phyloP scores from a whole-genome alignment of 2,329 filamentous ascomycete genomes.

The Ophiocordyceps camponoti-rufipedis region DNA sequence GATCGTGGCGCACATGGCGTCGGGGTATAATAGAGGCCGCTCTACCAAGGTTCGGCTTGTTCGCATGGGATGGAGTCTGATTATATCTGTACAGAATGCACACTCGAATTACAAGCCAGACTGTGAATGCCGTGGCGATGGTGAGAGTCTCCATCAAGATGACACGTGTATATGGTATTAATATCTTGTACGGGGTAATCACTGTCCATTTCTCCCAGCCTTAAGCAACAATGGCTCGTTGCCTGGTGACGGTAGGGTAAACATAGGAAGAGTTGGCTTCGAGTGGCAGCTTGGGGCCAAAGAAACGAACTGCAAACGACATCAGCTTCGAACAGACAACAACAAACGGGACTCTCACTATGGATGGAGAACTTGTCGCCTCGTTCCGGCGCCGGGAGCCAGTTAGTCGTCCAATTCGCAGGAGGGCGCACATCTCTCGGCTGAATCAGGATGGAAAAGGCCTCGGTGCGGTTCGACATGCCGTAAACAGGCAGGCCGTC shows the following conservation, averaged over 20 bases:
- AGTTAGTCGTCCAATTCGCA: conserved; percentile 8
- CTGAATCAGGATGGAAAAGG: conserved; percentile 12
- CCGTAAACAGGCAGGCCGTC: conserved; percentile 6
- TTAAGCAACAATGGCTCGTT: not conserved
- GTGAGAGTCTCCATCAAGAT: not conserved
- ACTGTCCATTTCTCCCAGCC: too few species aligned
- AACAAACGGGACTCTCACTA: not conserved
- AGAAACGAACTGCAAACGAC: not conserved
- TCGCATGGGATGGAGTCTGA: not conserved
- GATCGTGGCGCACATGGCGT: too few species aligned
- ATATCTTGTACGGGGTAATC: not conserved
- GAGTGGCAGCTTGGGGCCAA: not conserved
- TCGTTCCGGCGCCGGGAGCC: not conserved
- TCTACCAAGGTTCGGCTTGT: not conserved
- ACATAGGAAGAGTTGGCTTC: not conserved
- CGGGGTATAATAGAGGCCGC: not conserved
- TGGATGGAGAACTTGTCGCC: not conserved
- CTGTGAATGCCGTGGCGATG: not conserved
- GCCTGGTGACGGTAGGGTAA: conserved; percentile 1
- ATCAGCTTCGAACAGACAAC: too few species aligned
- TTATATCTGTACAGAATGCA: not conserved
- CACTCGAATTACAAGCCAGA: not conserved
- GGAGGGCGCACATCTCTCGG: conserved; percentile 8
- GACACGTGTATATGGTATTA: not conserved
- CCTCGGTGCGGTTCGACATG: not conserved